Conservation (phyloP, 495 filamentous ascomycete species). For the Darksidea phi region DNA sequence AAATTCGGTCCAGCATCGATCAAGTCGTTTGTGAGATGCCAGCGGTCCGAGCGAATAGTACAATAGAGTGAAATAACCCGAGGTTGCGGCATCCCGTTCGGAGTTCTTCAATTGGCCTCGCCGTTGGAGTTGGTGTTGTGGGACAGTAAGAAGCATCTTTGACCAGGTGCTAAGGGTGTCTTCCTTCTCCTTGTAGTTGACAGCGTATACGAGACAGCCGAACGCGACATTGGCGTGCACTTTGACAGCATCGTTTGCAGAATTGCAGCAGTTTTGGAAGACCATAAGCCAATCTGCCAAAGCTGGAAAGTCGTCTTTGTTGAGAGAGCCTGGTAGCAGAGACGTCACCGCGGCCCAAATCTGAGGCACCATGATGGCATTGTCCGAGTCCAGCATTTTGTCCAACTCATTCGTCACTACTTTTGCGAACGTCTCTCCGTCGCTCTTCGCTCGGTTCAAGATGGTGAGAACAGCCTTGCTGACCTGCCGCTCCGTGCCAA, state of each 20-base stretch:
- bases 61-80: conserved; percentile 72
- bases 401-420: conserved; percentile 61
- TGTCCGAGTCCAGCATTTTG: conserved; percentile 64
- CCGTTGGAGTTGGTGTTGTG: conserved; percentile 66
- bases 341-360: conserved; percentile 84
- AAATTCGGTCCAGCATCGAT: conserved; percentile 76
- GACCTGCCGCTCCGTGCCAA: conserved; percentile 64
- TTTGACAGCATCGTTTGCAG: conserved; percentile 63
- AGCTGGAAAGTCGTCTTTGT: conserved; percentile 69
- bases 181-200: conserved; percentile 62
- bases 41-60: conserved; percentile 83
- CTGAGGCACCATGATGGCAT: conserved; percentile 73
- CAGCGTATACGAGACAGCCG: conserved; percentile 74
- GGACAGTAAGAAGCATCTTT: conserved; percentile 66
- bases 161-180: conserved; percentile 59
- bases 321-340: conserved; percentile 63
- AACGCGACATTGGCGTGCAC: conserved; percentile 77
- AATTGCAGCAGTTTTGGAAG: conserved; percentile 82
- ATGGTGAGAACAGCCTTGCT: conserved; percentile 54
- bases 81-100: conserved; percentile 59
- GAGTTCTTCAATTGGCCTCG: conserved; percentile 59
- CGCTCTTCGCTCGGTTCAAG: conserved; percentile 46
- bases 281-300: conserved; percentile 70
- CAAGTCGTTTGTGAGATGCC: conserved; percentile 58
- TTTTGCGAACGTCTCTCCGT: conserved; percentile 60